Conservation (phyloP, 352 stramenopile genomes). For the Phytophthora citrophthora region DNA sequence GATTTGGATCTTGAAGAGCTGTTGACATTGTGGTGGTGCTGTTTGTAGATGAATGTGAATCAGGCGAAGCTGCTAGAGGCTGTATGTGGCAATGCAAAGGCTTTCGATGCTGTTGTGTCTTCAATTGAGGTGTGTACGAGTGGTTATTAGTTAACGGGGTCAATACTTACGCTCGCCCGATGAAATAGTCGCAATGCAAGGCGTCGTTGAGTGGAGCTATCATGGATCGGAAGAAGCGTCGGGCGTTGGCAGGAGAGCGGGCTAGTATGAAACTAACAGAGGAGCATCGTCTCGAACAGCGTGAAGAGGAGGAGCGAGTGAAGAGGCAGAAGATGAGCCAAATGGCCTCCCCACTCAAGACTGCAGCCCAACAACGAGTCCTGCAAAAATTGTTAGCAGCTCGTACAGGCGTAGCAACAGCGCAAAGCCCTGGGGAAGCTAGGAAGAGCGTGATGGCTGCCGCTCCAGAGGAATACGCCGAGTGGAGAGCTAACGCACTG, state of each 20-base stretch:
- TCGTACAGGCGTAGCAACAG: constrained; percentile 1
- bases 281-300: constrained; percentile 26
- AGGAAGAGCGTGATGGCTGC: constrained; percentile 9
- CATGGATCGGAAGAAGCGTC: constrained; percentile 44
- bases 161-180: too few relatives aligned
- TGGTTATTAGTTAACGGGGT: neutral
- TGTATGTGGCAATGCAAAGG: constrained; percentile 63
- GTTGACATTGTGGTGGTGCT: constrained; percentile 2
- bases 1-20: constrained; percentile 14
- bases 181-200: constrained; percentile 45
- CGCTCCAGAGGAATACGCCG: constrained; percentile 37
- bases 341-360: constrained; percentile 15
- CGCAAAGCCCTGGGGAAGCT: constrained; percentile 2
- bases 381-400: constrained; percentile 27
- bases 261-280: constrained; percentile 25
- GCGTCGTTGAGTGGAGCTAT: constrained; percentile 48
- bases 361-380: constrained; percentile 24
- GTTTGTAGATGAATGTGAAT: constrained; percentile 60
- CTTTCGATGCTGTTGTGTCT: constrained; percentile 71
- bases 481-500: constrained; percentile 37
- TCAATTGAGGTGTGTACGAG: constrained; percentile 59
- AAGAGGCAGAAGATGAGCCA: constrained; percentile 31
- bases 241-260: constrained; percentile 12
- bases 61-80: constrained; percentile 60
- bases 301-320: constrained; percentile 34